Percentiles rank a stretch among this genome's conserved stretches.
Conservation (phyloP, 352 stramenopile species). For the Phytopythium oedochilum region DNA sequence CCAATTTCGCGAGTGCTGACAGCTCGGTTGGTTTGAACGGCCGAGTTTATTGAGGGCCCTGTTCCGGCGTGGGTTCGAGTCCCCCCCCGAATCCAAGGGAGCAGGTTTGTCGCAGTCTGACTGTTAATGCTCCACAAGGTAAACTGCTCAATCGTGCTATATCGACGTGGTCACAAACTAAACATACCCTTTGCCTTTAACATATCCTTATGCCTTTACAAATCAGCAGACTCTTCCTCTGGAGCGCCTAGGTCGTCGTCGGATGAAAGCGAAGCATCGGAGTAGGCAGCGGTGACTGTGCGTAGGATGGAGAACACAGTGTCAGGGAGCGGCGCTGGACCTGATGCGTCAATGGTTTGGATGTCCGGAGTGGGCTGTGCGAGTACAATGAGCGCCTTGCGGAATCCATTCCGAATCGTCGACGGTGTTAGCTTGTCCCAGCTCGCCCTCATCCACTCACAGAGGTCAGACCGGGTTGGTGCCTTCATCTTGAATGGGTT, state of each 20-base stretch:
- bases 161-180: neutral
- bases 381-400: neutral
- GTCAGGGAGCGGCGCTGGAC: neutral
- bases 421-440: neutral
- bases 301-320: neutral
- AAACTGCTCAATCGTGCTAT: no score
- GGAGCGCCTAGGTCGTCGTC: neutral
- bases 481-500: neutral
- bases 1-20: neutral
- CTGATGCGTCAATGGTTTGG: no score
- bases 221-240: neutral
- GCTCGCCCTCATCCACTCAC: neutral
- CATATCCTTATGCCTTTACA: no score
- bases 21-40: neutral
- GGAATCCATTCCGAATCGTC: neutral
- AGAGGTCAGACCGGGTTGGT: neutral
- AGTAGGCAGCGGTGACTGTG: no score
- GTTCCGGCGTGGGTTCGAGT: neutral
- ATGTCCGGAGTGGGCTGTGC: neutral
- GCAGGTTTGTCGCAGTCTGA: neutral
- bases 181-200: neutral
- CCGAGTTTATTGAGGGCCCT: neutral
- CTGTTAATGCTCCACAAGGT: constrained; percentile 1
- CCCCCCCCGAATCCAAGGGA: neutral
- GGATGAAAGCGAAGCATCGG: neutral